phyloP scores from a whole-genome alignment of 2,329 filamentous ascomycete species.

The Fonsecaea monophora region DNA sequence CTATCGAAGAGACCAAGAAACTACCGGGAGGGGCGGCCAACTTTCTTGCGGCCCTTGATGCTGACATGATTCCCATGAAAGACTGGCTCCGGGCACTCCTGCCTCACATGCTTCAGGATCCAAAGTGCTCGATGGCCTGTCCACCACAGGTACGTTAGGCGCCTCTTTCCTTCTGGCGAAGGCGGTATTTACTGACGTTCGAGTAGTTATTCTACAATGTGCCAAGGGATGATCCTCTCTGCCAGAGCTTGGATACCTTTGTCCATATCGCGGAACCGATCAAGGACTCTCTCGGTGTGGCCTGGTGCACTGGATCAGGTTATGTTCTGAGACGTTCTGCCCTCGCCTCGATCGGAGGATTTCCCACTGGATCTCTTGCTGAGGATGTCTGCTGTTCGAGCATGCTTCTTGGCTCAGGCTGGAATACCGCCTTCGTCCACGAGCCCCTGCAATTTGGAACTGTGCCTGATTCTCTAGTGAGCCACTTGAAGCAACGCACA shows the following conservation, averaged over 20 bases:
- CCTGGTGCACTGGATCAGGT: slow-evolving; percentile 43
- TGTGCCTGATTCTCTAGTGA: slow-evolving; percentile 46
- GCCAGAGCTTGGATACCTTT: slow-evolving; percentile 37
- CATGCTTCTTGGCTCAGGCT: slow-evolving; percentile 40
- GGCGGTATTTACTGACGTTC: not conserved
- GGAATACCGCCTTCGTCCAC: slow-evolving; percentile 41
- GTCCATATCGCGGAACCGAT: slow-evolving; percentile 40
- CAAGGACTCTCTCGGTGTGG: slow-evolving; percentile 41
- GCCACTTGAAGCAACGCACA: slow-evolving; percentile 49
- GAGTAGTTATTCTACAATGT: slow-evolving; percentile 43
- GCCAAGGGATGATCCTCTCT: slow-evolving; percentile 40
- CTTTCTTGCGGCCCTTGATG: slow-evolving; percentile 42
- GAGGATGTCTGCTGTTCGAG: slow-evolving; percentile 42
- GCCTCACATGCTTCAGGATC: slow-evolving; percentile 39
- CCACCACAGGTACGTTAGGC: slow-evolving; percentile 38
- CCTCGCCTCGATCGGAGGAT: slow-evolving; percentile 41
- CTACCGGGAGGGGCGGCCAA: slow-evolving; percentile 37
- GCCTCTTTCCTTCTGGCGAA: not conserved
- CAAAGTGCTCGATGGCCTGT: slow-evolving; percentile 37
- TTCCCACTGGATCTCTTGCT: slow-evolving; percentile 41
- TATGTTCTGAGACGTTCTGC: slow-evolving; percentile 41
- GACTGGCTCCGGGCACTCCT: slow-evolving; percentile 42
- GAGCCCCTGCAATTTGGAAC: slow-evolving; percentile 41
- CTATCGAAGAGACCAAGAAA: slow-evolving; percentile 29
- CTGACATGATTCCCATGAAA: slow-evolving; percentile 43